phyloP scores from a whole-genome alignment of 768 basidiomycete genomes.

The Tricholoma furcatifolium region DNA sequence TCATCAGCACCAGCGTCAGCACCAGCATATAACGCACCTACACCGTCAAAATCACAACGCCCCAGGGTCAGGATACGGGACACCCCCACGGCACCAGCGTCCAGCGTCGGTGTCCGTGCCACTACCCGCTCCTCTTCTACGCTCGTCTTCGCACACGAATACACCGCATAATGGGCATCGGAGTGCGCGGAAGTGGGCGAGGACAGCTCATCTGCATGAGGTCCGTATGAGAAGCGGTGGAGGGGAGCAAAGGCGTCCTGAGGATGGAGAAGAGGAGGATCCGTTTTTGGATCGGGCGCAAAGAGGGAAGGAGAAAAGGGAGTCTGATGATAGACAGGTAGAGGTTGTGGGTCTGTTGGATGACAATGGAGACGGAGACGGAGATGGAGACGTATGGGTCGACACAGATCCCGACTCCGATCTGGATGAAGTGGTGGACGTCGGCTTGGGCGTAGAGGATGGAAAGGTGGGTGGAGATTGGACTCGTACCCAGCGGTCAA shows the following conservation, averaged over 20 bases:
- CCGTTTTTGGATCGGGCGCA: slow-evolving; percentile 11
- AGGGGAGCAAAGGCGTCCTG: slow-evolving; percentile 1
- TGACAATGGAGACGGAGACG: neutral
- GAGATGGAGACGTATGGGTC: slow-evolving; percentile 18
- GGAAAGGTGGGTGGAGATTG: neutral
- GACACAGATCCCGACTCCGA: slow-evolving; percentile 18
- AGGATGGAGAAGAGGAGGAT: slow-evolving; percentile 5
- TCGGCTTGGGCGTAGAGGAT: no score
- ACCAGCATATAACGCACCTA: slow-evolving; percentile 3
- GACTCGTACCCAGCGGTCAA: neutral
- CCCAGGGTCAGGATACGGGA: slow-evolving; percentile 23
- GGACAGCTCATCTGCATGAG: slow-evolving; percentile 69
- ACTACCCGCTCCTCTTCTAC: slow-evolving; percentile 27
- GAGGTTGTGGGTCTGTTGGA: neutral
- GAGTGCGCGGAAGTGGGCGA: slow-evolving; percentile 58
- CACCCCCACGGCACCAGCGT: neutral
- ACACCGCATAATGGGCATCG: slow-evolving; percentile 26
- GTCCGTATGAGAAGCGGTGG: slow-evolving; percentile 26
- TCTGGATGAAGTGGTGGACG: slow-evolving; percentile 4
- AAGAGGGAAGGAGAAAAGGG: neutral
- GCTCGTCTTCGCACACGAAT: slow-evolving; percentile 44
- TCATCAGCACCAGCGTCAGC: neutral
- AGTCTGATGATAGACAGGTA: neutral
- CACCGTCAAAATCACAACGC: slow-evolving; percentile 26
- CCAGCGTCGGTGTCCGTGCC: neutral